Evolutionary conservation across 1,139 yeast species (phyloP).

Genomic region (Nakaseomyces sp.): DNA sequence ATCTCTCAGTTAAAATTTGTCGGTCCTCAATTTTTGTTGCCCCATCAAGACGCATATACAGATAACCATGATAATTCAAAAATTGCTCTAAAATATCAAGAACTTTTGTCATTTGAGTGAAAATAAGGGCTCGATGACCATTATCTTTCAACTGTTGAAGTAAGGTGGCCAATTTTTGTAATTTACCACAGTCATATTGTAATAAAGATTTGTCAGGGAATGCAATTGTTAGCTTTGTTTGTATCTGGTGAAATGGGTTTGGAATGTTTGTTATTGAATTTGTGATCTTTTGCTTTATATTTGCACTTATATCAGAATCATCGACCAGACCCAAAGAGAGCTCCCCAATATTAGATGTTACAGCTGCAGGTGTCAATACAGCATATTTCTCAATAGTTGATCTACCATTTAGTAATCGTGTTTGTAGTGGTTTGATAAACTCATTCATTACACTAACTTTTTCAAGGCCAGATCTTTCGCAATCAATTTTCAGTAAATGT

Average conservation of each 20-base stretch:
- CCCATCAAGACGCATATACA: slow-evolving; percentile 93
- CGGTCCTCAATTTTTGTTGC: slow-evolving; percentile 96
- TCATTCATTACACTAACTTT: slow-evolving; percentile 18
- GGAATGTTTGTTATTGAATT: slow-evolving; percentile 36
- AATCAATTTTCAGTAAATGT: slow-evolving; percentile 23
- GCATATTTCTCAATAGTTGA: slow-evolving; percentile 66
- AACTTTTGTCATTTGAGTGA: slow-evolving; percentile 97
- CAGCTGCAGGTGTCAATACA: slow-evolving; percentile 81
- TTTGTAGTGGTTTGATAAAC: slow-evolving; percentile 31
- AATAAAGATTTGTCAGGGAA: slow-evolving; percentile 90
- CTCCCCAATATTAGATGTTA: slow-evolving; percentile 65
- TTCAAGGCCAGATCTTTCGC: background rate
- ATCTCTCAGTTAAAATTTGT: slow-evolving; percentile 85
- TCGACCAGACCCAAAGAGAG: slow-evolving; percentile 32
- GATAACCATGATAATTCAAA: slow-evolving; percentile 85
- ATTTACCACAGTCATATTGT: slow-evolving; percentile 94
- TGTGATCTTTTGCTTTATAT: slow-evolving; percentile 33
- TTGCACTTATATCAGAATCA: slow-evolving; percentile 17
- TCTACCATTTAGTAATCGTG: slow-evolving; percentile 33
- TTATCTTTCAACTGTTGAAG: slow-evolving; percentile 69
- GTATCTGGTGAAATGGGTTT: slow-evolving; percentile 76
- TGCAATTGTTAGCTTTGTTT: slow-evolving; percentile 81
- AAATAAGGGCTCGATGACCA: slow-evolving; percentile 90
- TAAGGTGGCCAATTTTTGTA: slow-evolving; percentile 71
- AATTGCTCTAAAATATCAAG: slow-evolving; percentile 89